Evolutionary conservation across 306 rosid genomes (phyloP).

Genomic region (Corylus heterophylla): DNA sequence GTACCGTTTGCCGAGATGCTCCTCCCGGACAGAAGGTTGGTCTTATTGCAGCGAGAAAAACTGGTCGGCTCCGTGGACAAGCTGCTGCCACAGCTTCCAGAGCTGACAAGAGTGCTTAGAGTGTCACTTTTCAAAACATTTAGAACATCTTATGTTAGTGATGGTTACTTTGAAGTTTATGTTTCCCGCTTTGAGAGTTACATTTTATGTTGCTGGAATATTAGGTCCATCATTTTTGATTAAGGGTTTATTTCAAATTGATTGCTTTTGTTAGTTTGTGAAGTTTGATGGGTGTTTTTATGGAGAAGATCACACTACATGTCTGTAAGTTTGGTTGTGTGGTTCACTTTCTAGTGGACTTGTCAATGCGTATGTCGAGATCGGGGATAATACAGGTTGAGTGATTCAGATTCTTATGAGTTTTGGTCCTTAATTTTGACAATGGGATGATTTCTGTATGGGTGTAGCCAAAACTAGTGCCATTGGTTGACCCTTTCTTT

Average conservation of each 20-base stretch:
- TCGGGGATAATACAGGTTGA: too few relatives aligned
- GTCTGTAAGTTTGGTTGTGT: too few relatives aligned
- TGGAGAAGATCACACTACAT: too few relatives aligned
- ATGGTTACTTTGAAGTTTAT: background rate
- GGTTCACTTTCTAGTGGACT: too few relatives aligned
- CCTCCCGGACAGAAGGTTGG: constrained; percentile 90
- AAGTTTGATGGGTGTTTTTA: too few relatives aligned
- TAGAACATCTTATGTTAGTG: too few relatives aligned
- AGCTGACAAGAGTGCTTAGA: constrained; percentile 58
- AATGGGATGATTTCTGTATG: too few relatives aligned
- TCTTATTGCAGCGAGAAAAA: constrained; percentile 79
- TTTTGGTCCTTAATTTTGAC: too few relatives aligned
- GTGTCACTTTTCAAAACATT: background rate
- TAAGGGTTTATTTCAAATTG: background rate
- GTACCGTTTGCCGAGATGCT: constrained; percentile 74
- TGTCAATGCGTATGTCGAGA: too few relatives aligned
- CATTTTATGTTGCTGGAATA: background rate
- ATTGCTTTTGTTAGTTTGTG: background rate
- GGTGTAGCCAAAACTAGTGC: too few relatives aligned
- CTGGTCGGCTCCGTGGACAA: constrained; percentile 83
- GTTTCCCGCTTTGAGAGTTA: background rate
- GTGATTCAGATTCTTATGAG: too few relatives aligned
- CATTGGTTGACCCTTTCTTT: too few relatives aligned
- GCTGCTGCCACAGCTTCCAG: constrained; percentile 77
- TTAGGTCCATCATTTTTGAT: background rate